Evolutionary conservation across 2,329 filamentous ascomycete species (phyloP).

Genomic region (Aspergillus sp.): DNA sequence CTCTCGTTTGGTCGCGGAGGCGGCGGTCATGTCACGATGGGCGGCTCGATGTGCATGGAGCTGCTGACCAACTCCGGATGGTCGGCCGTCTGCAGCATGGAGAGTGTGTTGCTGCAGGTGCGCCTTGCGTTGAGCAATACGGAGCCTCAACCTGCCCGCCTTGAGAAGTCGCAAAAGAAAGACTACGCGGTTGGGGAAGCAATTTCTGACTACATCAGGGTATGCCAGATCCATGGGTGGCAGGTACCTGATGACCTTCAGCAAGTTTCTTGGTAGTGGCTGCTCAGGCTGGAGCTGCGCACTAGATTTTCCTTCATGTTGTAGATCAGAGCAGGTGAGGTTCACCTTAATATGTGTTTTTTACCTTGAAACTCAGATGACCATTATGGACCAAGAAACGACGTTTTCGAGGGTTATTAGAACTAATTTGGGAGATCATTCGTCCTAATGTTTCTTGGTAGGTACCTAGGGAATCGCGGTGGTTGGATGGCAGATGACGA

Average conservation of each 20-base stretch:
- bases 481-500: not conserved
- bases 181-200: slow-evolving; percentile 72
- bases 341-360: too few species aligned
- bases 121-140: slow-evolving; percentile 69
- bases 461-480: not conserved
- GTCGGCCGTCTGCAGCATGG: slow-evolving; percentile 70
- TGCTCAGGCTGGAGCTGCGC: too few species aligned
- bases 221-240: slow-evolving; percentile 71
- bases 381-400: too few species aligned
- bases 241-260: slow-evolving; percentile 63
- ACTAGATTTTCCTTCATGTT: too few species aligned
- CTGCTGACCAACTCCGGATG: slow-evolving; percentile 81
- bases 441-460: too few species aligned
- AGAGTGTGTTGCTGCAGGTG: slow-evolving; percentile 78
- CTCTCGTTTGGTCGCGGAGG: slow-evolving; percentile 69
- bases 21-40: slow-evolving; percentile 80
- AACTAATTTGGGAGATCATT: too few species aligned
- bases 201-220: slow-evolving; percentile 68
- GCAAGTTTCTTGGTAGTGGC: slow-evolving; percentile 34
- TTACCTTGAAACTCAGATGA: too few species aligned
- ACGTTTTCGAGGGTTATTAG: too few species aligned
- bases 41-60: slow-evolving; percentile 83
- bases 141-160: slow-evolving; percentile 70
- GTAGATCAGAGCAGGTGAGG: not conserved
- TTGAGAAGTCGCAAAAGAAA: slow-evolving; percentile 41